Conservation (phyloP, 2,329 filamentous ascomycete genomes). For the Cladobotryum protrusum region DNA sequence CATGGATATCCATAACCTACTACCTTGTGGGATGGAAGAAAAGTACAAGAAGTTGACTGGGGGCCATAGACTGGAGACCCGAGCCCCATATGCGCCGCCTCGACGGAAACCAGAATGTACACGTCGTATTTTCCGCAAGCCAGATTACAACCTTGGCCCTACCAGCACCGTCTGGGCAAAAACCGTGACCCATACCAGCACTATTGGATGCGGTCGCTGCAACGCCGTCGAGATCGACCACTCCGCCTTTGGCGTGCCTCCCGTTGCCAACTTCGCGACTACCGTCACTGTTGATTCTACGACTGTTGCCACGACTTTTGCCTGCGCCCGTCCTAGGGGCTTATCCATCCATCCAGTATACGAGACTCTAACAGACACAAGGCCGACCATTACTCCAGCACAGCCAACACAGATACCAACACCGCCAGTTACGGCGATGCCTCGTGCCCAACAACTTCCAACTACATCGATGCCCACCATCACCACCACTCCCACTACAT, state of each 20-base stretch:
- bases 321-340: slow-evolving; percentile 7
- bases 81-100: too few species aligned
- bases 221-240: slow-evolving; percentile 2
- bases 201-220: slow-evolving; percentile 23
- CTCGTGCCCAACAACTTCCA: neutral
- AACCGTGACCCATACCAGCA: slow-evolving; percentile 18
- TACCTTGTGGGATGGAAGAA: too few species aligned
- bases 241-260: slow-evolving; percentile 13
- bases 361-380: neutral
- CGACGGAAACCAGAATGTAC: too few species aligned
- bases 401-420: neutral
- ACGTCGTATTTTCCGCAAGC: neutral
- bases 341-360: neutral
- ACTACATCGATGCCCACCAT: neutral
- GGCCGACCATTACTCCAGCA: neutral
- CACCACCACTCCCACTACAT: neutral
- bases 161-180: slow-evolving; percentile 20
- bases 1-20: too few species aligned
- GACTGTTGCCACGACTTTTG: slow-evolving; percentile 9
- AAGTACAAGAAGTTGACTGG: too few species aligned
- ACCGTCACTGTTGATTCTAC: slow-evolving; percentile 17
- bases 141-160: slow-evolving; percentile 15
- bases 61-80: too few species aligned
- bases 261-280: slow-evolving; percentile 17
- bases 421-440: neutral